Base-by-base conservation (phyloP, 495 filamentous ascomycete genomes). In the Daldinia grandis region DNA sequence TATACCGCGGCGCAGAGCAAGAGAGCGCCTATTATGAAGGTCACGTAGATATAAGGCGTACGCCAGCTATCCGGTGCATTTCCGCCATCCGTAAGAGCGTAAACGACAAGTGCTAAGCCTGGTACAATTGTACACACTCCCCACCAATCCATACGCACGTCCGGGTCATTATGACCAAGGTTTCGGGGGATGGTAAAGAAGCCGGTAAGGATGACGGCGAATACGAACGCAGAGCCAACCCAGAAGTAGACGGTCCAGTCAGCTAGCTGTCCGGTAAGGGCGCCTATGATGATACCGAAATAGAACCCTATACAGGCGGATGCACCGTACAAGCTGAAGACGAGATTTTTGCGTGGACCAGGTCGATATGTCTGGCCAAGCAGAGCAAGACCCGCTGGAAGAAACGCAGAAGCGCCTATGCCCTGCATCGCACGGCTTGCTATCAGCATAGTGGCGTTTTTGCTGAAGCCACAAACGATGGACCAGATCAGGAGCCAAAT, bases 221-320 rank as follows among this genome's bases (percentile, higher is more conserved):
- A 79, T 38, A 81, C 72, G 15, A 87, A 71, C 6, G 84, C 80
- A 0, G 88, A 79, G 0, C 92, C 93, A 63, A 96, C 84, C 78
- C 85, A 97, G 75, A 96, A 95, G 75, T 92, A 97, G 87, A 89
- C 93, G 24, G 88, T 76, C 90, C 92, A 97, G 1, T 74, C 80
- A 0, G 88, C 76, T 53, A 85, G 90, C 64, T 93, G 82, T 4
- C 85, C 89, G 2, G 86, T 83, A 1, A 93, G 27, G 0, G 93
- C 93, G 5, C 92, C 91, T 56, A 93, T 87, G 76, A 95, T 92
- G 50, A 96, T 92, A 1, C 93, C 93, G 8, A 87, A 74, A 69
- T 92, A 96, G 80, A 97, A 96, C 0, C 93, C 93, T 0, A 94
- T 67, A 0, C 90, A 88, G 0, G 93, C 92, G 66, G 88, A 88